Evolutionary conservation across 2,329 filamentous ascomycete species (phyloP).

Genomic region (Cytospora piceae): DNA sequence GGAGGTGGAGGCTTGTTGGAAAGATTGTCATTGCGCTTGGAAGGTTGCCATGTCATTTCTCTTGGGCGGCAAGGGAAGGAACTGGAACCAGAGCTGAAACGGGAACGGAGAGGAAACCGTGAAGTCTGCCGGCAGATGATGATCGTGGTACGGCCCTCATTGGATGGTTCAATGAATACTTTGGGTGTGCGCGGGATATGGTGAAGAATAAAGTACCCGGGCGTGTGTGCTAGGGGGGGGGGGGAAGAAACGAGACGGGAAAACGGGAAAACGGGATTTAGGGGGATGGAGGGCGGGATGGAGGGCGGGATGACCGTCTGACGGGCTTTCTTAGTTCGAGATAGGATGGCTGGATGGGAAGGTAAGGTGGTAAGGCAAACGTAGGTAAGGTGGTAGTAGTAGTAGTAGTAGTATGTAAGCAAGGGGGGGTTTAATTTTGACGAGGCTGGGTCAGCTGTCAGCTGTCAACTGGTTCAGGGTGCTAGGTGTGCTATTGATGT

Average conservation of each 20-base stretch:
- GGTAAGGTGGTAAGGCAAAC: conserved; percentile 11
- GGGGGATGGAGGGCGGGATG: no score
- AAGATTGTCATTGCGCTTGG: conserved; percentile 30
- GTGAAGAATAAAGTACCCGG: not conserved
- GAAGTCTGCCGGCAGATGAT: conserved; percentile 5
- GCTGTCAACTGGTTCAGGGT: no score
- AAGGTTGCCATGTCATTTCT: conserved; percentile 31
- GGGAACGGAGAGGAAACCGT: conserved; percentile 12
- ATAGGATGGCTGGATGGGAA: conserved; percentile 1
- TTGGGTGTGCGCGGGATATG: conserved; percentile 8
- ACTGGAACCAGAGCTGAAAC: not conserved
- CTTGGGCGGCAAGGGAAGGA: conserved; percentile 8
- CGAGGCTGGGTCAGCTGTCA: conserved; percentile 15
- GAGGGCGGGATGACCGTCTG: not conserved
- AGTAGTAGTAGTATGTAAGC: conserved; percentile 2
- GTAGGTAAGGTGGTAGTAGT: not conserved
- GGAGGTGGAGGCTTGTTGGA: conserved; percentile 22
- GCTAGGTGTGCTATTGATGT: no score
- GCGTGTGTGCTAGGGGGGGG: no score
- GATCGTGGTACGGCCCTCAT: conserved; percentile 8
- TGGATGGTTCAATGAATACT: conserved; percentile 1
- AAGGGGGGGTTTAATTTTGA: conserved; percentile 18
- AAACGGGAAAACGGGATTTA: no score
- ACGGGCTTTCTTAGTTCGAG: no score
- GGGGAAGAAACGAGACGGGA: no score